phyloP scores from a whole-genome alignment of 371 early-diverging fungal species.

The Syncephalastrum contaminatum region DNA sequence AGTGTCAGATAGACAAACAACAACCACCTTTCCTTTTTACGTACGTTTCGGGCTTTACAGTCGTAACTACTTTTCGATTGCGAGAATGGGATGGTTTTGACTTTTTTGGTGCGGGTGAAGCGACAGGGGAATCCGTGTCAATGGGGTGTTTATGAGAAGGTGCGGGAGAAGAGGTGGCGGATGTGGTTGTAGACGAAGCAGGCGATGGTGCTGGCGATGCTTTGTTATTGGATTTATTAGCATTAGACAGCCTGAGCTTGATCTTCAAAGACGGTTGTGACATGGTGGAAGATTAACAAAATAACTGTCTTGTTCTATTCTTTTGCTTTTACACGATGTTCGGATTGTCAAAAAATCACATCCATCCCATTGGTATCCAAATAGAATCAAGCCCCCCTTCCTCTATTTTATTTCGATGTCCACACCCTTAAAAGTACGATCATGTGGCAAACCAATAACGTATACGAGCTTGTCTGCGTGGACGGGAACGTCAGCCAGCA shows the following conservation, averaged over 20 bases:
- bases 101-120: too few relatives aligned
- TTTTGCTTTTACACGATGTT: too few relatives aligned
- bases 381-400: too few relatives aligned
- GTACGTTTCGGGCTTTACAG: not conserved
- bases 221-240: constrained; percentile 12
- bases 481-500: constrained; percentile 55
- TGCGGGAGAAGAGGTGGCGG: constrained; percentile 11
- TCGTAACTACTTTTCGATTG: constrained; percentile 1
- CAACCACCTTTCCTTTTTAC: not conserved
- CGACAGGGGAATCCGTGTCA: too few relatives aligned
- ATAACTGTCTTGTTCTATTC: too few relatives aligned
- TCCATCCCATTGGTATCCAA: too few relatives aligned
- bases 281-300: constrained; percentile 11
- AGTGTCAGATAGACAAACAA: not conserved
- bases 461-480: constrained; percentile 33
- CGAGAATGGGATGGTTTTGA: not conserved
- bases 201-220: constrained; percentile 12
- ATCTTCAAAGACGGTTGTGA: constrained; percentile 37
- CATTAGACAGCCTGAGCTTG: constrained; percentile 24
- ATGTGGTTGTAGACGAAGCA: constrained; percentile 5
- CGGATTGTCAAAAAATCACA: too few relatives aligned
- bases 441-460: constrained; percentile 37
- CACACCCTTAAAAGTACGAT: constrained; percentile 17
- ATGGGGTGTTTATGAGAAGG: not conserved
- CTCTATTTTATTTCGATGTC: too few relatives aligned